phyloP scores from a whole-genome alignment of 2,329 filamentous ascomycete species.

The Lasiodiplodia gonubiensis region DNA sequence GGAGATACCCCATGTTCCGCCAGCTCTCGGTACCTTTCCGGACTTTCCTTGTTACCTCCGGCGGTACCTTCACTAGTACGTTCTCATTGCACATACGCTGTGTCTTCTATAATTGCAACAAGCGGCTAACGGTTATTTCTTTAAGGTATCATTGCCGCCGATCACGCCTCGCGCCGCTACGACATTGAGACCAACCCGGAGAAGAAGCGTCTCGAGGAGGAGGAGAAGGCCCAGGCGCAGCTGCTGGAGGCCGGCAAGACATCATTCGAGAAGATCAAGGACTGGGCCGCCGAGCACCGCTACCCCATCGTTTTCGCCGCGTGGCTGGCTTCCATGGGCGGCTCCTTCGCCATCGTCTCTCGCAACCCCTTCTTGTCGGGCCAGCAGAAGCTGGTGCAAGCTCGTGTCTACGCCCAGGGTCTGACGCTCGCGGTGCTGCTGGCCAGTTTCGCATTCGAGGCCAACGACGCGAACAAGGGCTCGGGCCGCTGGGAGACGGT shows the following conservation, averaged over 20 bases:
- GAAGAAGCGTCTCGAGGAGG: constrained; percentile 60
- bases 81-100: background rate
- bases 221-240: constrained; percentile 45
- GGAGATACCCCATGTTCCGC: constrained; percentile 78
- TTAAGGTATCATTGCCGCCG: constrained; percentile 77
- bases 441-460: constrained; percentile 82
- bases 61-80: constrained; percentile 77
- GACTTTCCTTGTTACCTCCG: constrained; percentile 83
- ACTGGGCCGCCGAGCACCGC: constrained; percentile 79
- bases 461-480: constrained; percentile 76
- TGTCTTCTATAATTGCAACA: background rate
- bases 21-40: constrained; percentile 87
- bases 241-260: constrained; percentile 61
- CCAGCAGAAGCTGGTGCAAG: constrained; percentile 89
- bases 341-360: constrained; percentile 76
- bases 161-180: constrained; percentile 73
- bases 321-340: constrained; percentile 81
- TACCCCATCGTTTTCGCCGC: constrained; percentile 84
- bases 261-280: constrained; percentile 64
- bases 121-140: constrained; percentile 31
- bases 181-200: constrained; percentile 73
- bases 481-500: constrained; percentile 84
- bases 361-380: constrained; percentile 76
- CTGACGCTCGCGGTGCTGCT: constrained; percentile 84
- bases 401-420: constrained; percentile 91